Evolutionary conservation across 768 basidiomycete species (phyloP), one percentile per base, ranked within the genome.

Genomic region (Hydnomerulius pinastri): DNA sequence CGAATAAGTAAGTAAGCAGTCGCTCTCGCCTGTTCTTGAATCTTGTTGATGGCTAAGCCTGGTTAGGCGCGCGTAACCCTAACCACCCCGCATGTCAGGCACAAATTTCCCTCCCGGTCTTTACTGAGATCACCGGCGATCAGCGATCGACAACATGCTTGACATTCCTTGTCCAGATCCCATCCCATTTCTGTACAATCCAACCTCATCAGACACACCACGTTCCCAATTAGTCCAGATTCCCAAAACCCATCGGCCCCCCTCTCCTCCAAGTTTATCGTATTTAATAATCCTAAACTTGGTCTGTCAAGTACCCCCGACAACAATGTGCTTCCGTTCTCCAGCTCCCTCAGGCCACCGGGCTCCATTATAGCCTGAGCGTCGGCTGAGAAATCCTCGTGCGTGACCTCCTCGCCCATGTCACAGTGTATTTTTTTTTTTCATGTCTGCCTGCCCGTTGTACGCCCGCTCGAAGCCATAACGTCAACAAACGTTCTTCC

Each of bases 61-160:
- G n/a, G n/a, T n/a, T n/a, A n/a, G 10, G 33, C 33, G 33, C 23
- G 24, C 12, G 39, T 41, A 46, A 46, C 44, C 44, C 44, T 46
- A 46, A 46, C 33, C n/a, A 17, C 25, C 44, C 44, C 35, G 33
- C 35, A 46, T 27, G 35, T 35, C 32, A 35, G 44, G 44, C 23
- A 46, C 35, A 32, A 7, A 18, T n/a, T 17, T 15, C 21, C 2
- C 5, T 41, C n/a, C 4, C 24, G 27, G 41, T 27, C 8, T 23
- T 17, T 9, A 27, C 17, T 9, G 2, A 42, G 18, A 7, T n/a
- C n/a, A n/a, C n/a, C n/a, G n/a, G n/a, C 37, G 18, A 38, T 45
- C 20, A 35, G 30, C 43, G 41, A 29, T 18, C 17, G 28, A 43
- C 41, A 28, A n/a, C n/a, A n/a, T n/a, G n/a, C n/a, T n/a, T 29